Evolutionary conservation across 192 early-diverging fungal genomes (phyloP).

Genomic region (Linnemannia schmuckeri): DNA sequence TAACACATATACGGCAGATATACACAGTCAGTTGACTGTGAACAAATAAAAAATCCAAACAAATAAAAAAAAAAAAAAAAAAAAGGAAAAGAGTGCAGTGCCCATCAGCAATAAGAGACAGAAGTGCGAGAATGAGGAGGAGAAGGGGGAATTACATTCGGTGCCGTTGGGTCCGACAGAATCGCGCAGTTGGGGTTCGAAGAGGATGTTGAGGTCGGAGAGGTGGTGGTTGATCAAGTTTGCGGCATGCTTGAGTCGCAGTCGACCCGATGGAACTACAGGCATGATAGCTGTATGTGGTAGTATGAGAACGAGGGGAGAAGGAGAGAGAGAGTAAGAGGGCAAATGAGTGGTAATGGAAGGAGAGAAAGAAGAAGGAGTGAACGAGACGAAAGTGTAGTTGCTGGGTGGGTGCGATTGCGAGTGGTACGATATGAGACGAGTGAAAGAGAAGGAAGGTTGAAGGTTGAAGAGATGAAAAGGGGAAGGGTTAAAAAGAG

Average conservation of each 20-base stretch:
- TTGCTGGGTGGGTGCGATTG: not conserved
- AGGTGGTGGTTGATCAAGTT: conserved; percentile 37
- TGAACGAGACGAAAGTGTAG: not conserved
- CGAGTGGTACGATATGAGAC: not conserved
- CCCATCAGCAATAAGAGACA: not conserved
- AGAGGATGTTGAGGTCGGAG: conserved; percentile 48
- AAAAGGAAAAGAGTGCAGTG: not conserved
- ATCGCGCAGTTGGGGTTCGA: conserved; percentile 31
- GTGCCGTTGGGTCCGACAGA: conserved; percentile 32
- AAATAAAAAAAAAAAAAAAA: not conserved
- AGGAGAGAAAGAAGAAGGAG: not conserved
- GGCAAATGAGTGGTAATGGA: not conserved
- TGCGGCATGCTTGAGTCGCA: conserved; percentile 38
- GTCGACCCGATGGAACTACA: conserved; percentile 24
- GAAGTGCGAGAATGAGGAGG: not conserved
- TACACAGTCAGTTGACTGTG: not conserved
- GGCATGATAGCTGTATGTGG: conserved; percentile 14
- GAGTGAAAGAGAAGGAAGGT: not conserved
- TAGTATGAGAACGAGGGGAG: not conserved
- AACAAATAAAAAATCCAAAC: not conserved
- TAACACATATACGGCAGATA: no score
- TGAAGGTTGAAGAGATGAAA: not conserved
- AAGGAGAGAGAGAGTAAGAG: not conserved
- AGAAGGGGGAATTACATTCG: conserved; percentile 23
- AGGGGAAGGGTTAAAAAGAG: no score